Evolutionary conservation across 768 basidiomycete genomes (phyloP).

Genomic region (Amanita jacksonii): DNA sequence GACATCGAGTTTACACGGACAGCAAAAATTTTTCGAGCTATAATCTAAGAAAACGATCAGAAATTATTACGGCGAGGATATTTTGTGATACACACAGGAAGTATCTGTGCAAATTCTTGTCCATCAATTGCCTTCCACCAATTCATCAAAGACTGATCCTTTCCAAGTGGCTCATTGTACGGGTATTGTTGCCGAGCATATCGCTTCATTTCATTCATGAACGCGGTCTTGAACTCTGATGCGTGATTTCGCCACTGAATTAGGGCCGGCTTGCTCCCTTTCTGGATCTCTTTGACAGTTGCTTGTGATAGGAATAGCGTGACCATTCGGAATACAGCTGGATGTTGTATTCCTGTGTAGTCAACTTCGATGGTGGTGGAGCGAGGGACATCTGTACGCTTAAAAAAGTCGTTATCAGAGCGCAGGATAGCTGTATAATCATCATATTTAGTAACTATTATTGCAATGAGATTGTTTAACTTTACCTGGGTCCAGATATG

Average conservation of each 20-base stretch:
- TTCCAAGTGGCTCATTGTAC: constrained; percentile 12
- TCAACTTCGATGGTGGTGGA: background rate
- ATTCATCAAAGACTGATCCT: constrained; percentile 2
- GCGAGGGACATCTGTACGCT: background rate
- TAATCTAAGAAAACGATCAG: constrained; percentile 8
- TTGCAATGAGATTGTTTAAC: constrained; percentile 2
- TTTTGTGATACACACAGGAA: constrained; percentile 15
- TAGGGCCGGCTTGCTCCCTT: constrained; percentile 9
- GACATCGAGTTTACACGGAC: constrained; percentile 12
- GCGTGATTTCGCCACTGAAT: constrained; percentile 14
- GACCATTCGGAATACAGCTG: constrained; percentile 10
- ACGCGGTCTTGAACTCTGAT: constrained; percentile 10
- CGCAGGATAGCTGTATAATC: background rate
- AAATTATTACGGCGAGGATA: constrained; percentile 1
- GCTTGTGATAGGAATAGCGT: constrained; percentile 7
- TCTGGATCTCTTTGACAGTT: constrained; percentile 10
- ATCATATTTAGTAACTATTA: background rate
- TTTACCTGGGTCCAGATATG: constrained; percentile 19
- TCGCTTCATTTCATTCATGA: constrained; percentile 11
- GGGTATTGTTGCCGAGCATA: constrained; percentile 15
- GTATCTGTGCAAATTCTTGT: constrained; percentile 12
- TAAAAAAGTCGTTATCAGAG: background rate
- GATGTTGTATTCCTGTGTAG: constrained; percentile 10
- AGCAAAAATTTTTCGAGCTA: constrained; percentile 11
- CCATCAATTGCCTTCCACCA: constrained; percentile 15